Percentiles rank a stretch among this genome's conserved stretches.
Conservation (phyloP, 83 land plant genomes). For the Diphasiastrum complanatum region DNA sequence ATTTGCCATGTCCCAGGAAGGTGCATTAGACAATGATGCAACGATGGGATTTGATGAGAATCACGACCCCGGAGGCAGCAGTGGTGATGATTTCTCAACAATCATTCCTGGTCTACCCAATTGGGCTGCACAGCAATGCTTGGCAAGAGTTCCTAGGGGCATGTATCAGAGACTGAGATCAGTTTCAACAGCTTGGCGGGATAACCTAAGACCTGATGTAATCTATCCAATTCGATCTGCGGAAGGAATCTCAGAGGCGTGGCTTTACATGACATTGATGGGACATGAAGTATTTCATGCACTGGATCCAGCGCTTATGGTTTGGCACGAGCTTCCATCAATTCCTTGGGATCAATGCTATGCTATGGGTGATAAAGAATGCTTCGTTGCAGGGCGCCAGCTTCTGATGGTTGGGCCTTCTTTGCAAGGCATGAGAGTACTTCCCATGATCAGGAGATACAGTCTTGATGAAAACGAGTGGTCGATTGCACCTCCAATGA, state of each 20-base stretch:
- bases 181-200: not conserved
- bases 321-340: not conserved
- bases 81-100: not conserved
- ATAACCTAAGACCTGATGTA: not conserved
- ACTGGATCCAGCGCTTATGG: slow-evolving; percentile 1
- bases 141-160: slow-evolving; percentile 1
- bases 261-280: not conserved
- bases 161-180: not conserved
- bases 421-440: not conserved
- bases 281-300: not conserved
- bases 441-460: slow-evolving; percentile 2
- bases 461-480: not conserved
- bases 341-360: not conserved
- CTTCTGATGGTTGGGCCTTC: slow-evolving; percentile 4
- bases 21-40: no score
- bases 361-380: not conserved
- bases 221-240: not conserved
- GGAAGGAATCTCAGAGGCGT: slow-evolving; percentile 1
- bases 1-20: no score
- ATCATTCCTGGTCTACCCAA: slow-evolving; percentile 1
- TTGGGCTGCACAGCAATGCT: not conserved
- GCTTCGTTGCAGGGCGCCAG: slow-evolving; percentile 7
- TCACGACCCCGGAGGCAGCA: no score
- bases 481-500: not conserved
- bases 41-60: no score